Base-by-base conservation (phyloP, 2,329 filamentous ascomycete genomes). In the Calonectria pseudoreteaudii region DNA sequence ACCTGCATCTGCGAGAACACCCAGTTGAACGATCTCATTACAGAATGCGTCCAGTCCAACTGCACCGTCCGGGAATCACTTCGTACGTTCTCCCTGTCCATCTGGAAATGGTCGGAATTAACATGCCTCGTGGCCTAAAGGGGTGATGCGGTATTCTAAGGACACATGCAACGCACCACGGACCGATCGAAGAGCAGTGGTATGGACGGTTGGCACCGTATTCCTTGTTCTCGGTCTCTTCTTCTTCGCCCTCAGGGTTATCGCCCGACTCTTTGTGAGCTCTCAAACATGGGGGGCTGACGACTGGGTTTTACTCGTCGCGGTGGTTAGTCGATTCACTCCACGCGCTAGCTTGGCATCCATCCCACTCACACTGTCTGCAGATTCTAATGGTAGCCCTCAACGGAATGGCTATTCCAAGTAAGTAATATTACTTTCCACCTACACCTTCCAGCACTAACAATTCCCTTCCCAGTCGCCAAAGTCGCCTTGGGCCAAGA, bases 11-110 rank as follows among this genome's bases (percentile, higher is more conserved):
- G 79, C 72, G 75, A 71, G 53, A 75, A 80, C 31, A 75, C 74
- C 23, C 69, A 78, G 58, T 68, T 80, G 26, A 79, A 74, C 47
- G 30, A 71, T 36, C 66, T 72, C 38, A 79, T 79, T 13, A 44
- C 75, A 4, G 68, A 66, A 13, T 80, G 79, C 26, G 76, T 76
- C 3, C 30, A 71, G 9, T 18, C n/a, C 3, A 74, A 70, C n/a
- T 80, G 79, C 72, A 78, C 79, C 2, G 50, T 75, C 4, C 74
- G 71, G 28, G 78, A 80, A 71, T 81, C 18, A 79, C 74, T 8
- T 74, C 74, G 60, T 85, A 81, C 72, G 68, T 62, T 28, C 13
- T 26, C 13, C 20, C 9, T 34, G 5, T 14, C 13, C 4, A 2
- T 0, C 11, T 34, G 13, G 10, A 18, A 38, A 26, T 58, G 7